These are phyloP conservation scores for Boletus sp. DNA, from an alignment of 768 basidiomycete genomes.

Conservation along the genomic window DNA sequence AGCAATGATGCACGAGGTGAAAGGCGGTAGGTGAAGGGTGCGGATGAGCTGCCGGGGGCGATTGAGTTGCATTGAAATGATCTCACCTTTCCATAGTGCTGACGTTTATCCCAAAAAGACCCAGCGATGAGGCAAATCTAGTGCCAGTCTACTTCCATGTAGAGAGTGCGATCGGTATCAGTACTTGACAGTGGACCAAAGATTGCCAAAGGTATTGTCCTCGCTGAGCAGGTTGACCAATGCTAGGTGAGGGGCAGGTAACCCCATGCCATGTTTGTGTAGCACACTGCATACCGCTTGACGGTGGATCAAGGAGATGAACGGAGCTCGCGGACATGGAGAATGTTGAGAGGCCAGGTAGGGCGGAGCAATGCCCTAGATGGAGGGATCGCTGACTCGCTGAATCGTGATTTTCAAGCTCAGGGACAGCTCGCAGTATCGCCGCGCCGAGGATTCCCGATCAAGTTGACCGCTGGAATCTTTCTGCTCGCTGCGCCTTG, in stretches of 20 bases:
- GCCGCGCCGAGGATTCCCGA: constrained; percentile 20
- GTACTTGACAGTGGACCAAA: neutral
- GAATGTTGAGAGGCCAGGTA: neutral
- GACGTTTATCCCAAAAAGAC: constrained; percentile 1
- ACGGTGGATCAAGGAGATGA: constrained; percentile 5
- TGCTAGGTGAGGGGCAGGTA: neutral
- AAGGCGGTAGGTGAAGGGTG: neutral
- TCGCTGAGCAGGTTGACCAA: neutral
- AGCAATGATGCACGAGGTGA: constrained; percentile 2
- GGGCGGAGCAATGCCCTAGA: neutral
- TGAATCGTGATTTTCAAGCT: constrained; percentile 21
- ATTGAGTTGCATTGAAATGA: constrained; percentile 11
- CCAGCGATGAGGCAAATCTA: constrained; percentile 1
- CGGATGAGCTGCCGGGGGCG: neutral
- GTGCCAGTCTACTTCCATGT: neutral
- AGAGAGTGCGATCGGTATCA: constrained; percentile 2
- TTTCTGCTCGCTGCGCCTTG: neutral
- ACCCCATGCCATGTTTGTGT: constrained; percentile 7
- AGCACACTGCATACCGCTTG: neutral
- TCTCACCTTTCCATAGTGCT: constrained; percentile 3
- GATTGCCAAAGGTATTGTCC: neutral
- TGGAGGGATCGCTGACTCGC: constrained; percentile 11
- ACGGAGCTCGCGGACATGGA: neutral
- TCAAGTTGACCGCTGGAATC: constrained; percentile 11
- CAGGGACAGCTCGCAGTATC: constrained; percentile 8